phyloP scores from a whole-genome alignment of 1,284 basidiomycete genomes.

The Trichosporon coremiiforme region DNA sequence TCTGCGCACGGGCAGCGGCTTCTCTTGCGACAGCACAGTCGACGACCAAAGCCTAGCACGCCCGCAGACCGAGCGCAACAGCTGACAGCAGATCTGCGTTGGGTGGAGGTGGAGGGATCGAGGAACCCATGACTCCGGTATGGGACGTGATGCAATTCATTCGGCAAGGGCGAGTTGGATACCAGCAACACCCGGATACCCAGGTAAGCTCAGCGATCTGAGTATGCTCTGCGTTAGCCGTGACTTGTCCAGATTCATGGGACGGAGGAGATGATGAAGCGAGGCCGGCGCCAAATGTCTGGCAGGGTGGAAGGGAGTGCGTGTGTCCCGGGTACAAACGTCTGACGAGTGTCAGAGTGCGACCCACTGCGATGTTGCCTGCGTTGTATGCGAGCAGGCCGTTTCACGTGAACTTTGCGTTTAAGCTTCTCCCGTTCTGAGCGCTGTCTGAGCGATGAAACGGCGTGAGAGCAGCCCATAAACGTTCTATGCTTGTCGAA shows the following conservation, averaged over 20 bases:
- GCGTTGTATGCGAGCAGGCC: background rate
- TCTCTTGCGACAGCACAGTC: background rate
- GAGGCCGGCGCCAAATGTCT: background rate
- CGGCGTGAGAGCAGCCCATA: background rate
- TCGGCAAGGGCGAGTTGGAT: background rate
- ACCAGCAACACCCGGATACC: background rate
- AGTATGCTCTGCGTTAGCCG: background rate
- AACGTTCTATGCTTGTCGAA: constrained; percentile 16
- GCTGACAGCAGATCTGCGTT: background rate
- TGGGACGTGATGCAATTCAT: constrained; percentile 1
- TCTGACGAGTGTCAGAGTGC: constrained; percentile 6
- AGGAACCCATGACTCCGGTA: constrained; percentile 2
- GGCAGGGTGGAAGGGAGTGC: background rate
- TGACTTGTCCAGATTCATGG: background rate
- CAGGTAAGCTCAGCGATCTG: background rate
- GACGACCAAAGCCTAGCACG: background rate
- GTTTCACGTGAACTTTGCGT: constrained; percentile 12
- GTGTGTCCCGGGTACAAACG: background rate
- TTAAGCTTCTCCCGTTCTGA: constrained; percentile 19
- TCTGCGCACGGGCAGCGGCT: constrained; percentile 1
- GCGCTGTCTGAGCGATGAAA: constrained; percentile 1
- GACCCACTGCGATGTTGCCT: background rate
- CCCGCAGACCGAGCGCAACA: background rate
- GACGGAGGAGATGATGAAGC: background rate
- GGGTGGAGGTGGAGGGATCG: background rate